Conservation (phyloP, 768 basidiomycete species). For the Suillus tomentosus region DNA sequence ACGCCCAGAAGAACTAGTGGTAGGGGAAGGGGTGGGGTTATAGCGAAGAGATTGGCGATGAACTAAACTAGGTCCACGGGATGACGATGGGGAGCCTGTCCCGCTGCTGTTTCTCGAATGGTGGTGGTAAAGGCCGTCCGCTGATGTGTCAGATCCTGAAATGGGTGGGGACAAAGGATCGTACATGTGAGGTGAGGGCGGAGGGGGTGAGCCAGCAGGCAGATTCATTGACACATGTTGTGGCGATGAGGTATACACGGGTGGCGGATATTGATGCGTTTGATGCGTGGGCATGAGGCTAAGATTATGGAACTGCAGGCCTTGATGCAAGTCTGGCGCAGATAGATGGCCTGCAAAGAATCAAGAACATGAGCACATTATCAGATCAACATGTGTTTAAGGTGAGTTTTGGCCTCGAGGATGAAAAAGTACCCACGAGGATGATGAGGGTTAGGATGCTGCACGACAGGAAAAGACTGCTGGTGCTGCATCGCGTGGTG, state of each 20-base stretch:
- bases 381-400: conserved; percentile 67
- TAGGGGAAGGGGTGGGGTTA: conserved; percentile 82
- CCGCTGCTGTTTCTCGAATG: conserved; percentile 71
- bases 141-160: conserved; percentile 89
- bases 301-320: conserved; percentile 60
- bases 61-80: conserved; percentile 73
- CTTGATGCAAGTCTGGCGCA: conserved; percentile 69
- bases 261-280: conserved; percentile 63
- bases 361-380: conserved; percentile 49
- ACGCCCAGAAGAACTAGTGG: conserved; percentile 66
- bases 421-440: conserved; percentile 65
- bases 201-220: conserved; percentile 69
- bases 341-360: conserved; percentile 61
- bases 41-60: conserved; percentile 71
- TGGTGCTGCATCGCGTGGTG: conserved; percentile 50
- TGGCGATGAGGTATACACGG: conserved; percentile 61
- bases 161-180: conserved; percentile 84
- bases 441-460: conserved; percentile 60
- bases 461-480: conserved; percentile 58
- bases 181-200: conserved; percentile 77
- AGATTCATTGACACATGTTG: conserved; percentile 71
- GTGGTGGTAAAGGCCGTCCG: conserved; percentile 73
- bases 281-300: conserved; percentile 70
- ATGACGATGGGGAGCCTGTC: conserved; percentile 77
- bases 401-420: conserved; percentile 41